Evolutionary conservation across 2,329 filamentous ascomycete species (phyloP), one percentile per base, ranked within the genome.

Genomic region (Botrytis aclada): DNA sequence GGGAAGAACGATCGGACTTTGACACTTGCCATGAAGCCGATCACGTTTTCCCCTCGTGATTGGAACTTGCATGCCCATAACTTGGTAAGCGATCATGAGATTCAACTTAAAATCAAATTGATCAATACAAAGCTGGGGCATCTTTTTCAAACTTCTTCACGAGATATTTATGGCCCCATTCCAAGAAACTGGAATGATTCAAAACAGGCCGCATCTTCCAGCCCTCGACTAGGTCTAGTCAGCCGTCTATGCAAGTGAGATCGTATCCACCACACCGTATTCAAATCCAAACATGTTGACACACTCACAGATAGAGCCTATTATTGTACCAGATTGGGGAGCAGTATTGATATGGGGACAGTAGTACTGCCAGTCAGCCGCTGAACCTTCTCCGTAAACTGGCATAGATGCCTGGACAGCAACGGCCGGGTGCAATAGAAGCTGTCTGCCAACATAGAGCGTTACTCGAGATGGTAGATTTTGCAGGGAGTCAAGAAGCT

Each of bases 221-320:
- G 34, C 60, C 58, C 25, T 25, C 7, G 37, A 65, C 37, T 18
- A 32, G 37, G 29, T n/a, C 62, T 29, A 62, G 47, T 61, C 63
- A 69, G 70, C 70, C 51, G 32, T 69, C n/a, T 32, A 67, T 72
- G 70, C 62, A 72, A 29, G 70, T 72, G 39, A 72, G 63, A 72
- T 67, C 39, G 41, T 69, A 67, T 41, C 34, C 37, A 51, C 25
- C n/a, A 58, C 61, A 47, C 16, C 69, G 32, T 34, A 39, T 70
- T 32, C 20, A 61, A 41, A 43, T 25, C 18, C 39, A 58, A 32
- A 69, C n/a, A 69, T 29, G 32, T 22, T 56, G 22, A 56, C 1
- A 56, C 37, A 29, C 37, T 43, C 10, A 56, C n/a, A 58, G 34
- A 51, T 8, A 65, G n/a, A 56, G 34, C 10, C 9, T 51, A 34